Conservation (phyloP, 768 basidiomycete species). For the Serendipita vermifera region DNA sequence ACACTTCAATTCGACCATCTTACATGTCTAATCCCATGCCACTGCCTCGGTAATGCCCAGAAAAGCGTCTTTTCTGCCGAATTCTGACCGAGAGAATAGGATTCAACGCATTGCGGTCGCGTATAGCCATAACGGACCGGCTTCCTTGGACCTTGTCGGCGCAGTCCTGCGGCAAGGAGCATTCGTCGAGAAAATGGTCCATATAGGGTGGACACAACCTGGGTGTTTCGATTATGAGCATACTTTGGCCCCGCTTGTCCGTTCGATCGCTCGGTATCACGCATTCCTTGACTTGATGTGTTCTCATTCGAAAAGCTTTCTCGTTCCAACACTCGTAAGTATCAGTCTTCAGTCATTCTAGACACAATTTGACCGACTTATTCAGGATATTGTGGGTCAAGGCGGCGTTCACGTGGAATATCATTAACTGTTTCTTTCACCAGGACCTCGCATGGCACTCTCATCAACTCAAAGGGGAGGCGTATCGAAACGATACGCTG, state of each 20-base stretch:
- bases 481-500: constrained; percentile 8
- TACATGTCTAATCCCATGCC: too few species aligned
- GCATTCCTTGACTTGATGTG: constrained; percentile 28
- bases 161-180: constrained; percentile 41
- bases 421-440: not conserved
- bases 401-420: not conserved
- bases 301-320: not conserved
- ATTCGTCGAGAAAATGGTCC: constrained; percentile 41
- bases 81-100: not conserved
- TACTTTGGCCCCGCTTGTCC: constrained; percentile 27
- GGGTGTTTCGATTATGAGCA: constrained; percentile 29
- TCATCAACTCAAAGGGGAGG: constrained; percentile 13
- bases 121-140: not conserved
- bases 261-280: constrained; percentile 45
- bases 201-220: constrained; percentile 38
- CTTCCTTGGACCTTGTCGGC: constrained; percentile 9
- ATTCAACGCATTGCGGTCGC: not conserved
- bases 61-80: not conserved
- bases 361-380: not conserved
- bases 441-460: constrained; percentile 17
- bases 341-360: not conserved
- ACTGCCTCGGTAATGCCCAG: too few species aligned
- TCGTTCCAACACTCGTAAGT: constrained; percentile 10
- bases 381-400: not conserved
- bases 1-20: not conserved